Conservation (phyloP, 495 filamentous ascomycete species). For the Chaetomidium leptoderma region DNA sequence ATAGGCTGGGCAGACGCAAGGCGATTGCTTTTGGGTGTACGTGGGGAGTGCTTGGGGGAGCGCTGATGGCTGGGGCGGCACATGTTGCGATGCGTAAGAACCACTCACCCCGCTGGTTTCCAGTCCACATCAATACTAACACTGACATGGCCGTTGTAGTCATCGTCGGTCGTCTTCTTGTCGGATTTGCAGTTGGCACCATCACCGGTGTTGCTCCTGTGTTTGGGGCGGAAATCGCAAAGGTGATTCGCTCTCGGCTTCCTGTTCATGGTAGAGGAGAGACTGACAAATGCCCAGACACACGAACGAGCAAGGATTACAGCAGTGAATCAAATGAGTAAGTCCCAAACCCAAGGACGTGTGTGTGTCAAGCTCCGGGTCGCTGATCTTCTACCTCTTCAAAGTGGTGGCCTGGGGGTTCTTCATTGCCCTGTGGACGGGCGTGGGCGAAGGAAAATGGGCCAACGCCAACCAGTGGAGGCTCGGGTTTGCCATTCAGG, state of each 20-base stretch:
- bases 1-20: conserved; percentile 43
- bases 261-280: background rate
- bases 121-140: no score
- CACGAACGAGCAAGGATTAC: conserved; percentile 46
- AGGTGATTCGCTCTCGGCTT: conserved; percentile 26
- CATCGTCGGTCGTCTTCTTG: conserved; percentile 49
- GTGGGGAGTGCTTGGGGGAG: conserved; percentile 45
- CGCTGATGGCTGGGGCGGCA: conserved; percentile 48
- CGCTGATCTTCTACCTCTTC: background rate
- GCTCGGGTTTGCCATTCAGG: conserved; percentile 54
- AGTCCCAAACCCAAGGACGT: background rate
- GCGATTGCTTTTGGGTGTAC: conserved; percentile 48
- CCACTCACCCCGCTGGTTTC: background rate
- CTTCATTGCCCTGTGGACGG: conserved; percentile 42
- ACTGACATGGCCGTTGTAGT: conserved; percentile 19
- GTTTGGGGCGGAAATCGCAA: conserved; percentile 36
- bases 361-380: background rate
- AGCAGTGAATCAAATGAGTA: conserved; percentile 39
- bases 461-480: conserved; percentile 46
- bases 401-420: conserved; percentile 53
- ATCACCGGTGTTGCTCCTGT: conserved; percentile 51
- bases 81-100: conserved; percentile 48
- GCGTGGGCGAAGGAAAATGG: conserved; percentile 40
- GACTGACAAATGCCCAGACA: no score
- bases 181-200: conserved; percentile 48